Evolutionary conservation across 257 asterid genomes (phyloP).

Genomic region (Paraleonurus japonicus): DNA sequence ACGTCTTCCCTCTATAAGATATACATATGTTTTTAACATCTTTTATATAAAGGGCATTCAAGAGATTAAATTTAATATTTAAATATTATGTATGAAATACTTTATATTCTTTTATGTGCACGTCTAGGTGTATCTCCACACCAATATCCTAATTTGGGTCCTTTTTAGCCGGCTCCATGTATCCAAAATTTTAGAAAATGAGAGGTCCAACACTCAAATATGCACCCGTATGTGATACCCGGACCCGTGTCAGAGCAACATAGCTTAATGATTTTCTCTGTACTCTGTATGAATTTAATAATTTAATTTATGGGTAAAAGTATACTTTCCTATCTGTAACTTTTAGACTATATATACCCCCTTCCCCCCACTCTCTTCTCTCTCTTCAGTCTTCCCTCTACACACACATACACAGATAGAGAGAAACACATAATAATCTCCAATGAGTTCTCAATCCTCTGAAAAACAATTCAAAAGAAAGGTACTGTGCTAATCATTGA

Average conservation of each 20-base stretch:
- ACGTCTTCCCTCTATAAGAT: background rate
- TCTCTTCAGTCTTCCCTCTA: background rate
- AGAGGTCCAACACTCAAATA: background rate
- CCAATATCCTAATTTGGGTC: background rate
- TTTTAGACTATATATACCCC: background rate
- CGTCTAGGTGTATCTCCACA: background rate
- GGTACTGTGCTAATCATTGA: background rate
- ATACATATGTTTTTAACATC: background rate
- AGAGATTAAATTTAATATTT: background rate
- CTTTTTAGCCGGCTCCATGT: too few species aligned
- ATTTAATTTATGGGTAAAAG: background rate
- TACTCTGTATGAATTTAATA: background rate
- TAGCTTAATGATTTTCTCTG: background rate
- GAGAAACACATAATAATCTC: background rate
- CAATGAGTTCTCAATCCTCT: constrained; percentile 3
- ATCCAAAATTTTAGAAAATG: background rate
- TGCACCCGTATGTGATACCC: background rate
- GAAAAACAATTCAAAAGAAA: background rate
- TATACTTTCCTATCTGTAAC: background rate
- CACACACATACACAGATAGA: background rate
- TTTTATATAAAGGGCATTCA: background rate
- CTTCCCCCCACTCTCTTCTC: background rate
- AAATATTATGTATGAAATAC: background rate
- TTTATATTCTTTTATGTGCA: background rate
- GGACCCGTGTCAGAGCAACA: background rate